Base-by-base conservation (phyloP, 306 rosid genomes). In the Calophaca sinica region DNA sequence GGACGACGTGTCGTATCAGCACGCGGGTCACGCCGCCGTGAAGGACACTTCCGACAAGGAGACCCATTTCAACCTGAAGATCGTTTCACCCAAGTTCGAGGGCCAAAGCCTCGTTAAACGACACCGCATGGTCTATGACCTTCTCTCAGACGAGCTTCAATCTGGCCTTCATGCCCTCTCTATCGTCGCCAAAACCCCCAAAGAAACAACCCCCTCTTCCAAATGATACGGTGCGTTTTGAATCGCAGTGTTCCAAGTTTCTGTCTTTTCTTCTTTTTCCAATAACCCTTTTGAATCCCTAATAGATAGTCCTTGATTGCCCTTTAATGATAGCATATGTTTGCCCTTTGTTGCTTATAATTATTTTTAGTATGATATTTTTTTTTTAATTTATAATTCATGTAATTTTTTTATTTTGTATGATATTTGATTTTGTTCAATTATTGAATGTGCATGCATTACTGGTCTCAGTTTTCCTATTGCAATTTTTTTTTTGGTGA, bases 1-100 rank as follows among this genome's bases (percentile, higher is more conserved):
- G 2, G 94, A 94, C 79, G 98, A 94, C 87, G 97, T 91, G 48
- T 91, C 98, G 48, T 48, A 87, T 67, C 97, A 91, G 85, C 98
- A 91, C 78, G 91, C 94, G 0, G 96, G 93, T 7, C 98, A 94
- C 67, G 87, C 93, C 38, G 98, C 93, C 59, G 73, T 91, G 59
- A 87, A 64, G 62, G 88, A 68, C 1, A 60, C 62, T 52, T 52
- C 86, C 38, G 87, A 70, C 4, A 93, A 89, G 42, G 97, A 91
- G 46, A 88, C 97, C 9, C 98, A 94, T 72, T 94, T 91, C 88
- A 91, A 94, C 52, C 75, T 94, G 9, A 91, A 76, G 71, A 84
- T 94, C 41, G 89, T 91, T 7, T 91, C 97, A 0, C 73, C 94
- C 1, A 88, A 91, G 73, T 93, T 93, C 62, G 87, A 90, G 14